Evolutionary conservation across 179 eudicot species (phyloP).

Genomic region (Dionaea muscipula): DNA sequence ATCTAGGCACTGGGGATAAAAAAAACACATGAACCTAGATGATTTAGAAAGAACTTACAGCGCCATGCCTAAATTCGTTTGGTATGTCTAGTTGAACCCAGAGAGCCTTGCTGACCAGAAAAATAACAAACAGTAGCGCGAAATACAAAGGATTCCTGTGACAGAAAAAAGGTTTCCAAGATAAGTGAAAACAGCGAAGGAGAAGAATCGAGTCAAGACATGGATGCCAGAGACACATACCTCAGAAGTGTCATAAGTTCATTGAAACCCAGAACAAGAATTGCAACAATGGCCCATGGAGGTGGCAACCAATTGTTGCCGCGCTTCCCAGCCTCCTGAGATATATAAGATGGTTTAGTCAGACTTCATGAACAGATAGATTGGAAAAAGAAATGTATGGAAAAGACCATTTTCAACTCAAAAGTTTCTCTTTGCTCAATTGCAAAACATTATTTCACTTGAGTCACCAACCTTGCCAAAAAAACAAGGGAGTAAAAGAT

Average conservation of each 20-base stretch:
- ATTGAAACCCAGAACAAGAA: constrained; percentile 71
- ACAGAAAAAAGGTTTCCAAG: constrained; percentile 10
- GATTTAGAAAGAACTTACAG: constrained; percentile 36
- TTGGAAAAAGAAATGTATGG: too few relatives aligned
- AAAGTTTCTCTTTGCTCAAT: too few relatives aligned
- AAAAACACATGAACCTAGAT: too few relatives aligned
- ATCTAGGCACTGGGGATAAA: too few relatives aligned
- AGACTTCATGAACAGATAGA: not conserved
- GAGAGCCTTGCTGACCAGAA: constrained; percentile 64
- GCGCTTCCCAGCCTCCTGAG: constrained; percentile 78
- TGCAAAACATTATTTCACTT: too few relatives aligned
- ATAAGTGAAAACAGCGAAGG: constrained; percentile 7
- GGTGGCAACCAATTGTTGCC: constrained; percentile 93
- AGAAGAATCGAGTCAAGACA: too few relatives aligned
- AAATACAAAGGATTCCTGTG: constrained; percentile 86
- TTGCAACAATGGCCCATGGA: constrained; percentile 95
- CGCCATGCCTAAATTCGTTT: constrained; percentile 63
- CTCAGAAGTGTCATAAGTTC: constrained; percentile 92
- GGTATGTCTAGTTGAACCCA: constrained; percentile 92
- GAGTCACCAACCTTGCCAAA: too few relatives aligned
- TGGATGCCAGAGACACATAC: constrained; percentile 17
- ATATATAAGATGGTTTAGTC: not conserved
- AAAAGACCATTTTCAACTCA: too few relatives aligned
- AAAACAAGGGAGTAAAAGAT: too few relatives aligned
- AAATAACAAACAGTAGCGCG: constrained; percentile 53